Evolutionary conservation across 78 protist species (phyloP), one percentile per base, ranked within the genome.

Genomic region (Polysphondylium violaceum): DNA sequence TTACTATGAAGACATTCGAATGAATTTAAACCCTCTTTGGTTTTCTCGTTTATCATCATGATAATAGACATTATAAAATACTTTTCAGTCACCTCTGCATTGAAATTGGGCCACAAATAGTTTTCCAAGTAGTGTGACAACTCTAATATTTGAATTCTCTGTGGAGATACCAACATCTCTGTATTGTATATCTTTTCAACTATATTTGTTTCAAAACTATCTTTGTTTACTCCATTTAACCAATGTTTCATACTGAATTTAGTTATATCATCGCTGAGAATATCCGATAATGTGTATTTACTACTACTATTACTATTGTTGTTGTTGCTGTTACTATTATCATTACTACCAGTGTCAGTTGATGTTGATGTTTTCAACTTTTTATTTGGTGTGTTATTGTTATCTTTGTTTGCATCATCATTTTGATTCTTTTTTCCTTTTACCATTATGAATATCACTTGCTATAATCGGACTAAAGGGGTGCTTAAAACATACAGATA

Each of bases 71-170:
- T 40, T 40, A 87, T 19, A 53, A 87, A 95, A 63, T n/a, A 25
- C n/a, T 61, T 40, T 5, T 55, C 12, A 25, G 55, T 47, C 4
- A 16, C 5, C 11, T 40, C 64, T 25, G 41, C 27, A 31, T 41
- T 63, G 27, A 81, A 95, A 41, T 95, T 36, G 43, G 96, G 96
- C 98, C 97, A 95, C 47, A 97, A 90, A 76, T 86, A 96, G 40
- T 93, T 77, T 61, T 75, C 86, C 1, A 73, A n/a, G 40, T 83
- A 83, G 33, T 83, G 90, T 14, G 78, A 69, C 21, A 69, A 55
- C 31, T 83, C 90, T 16, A 83, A n/a, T 56, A 71, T 44, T 21
- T 59, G 17, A 33, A 74, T 61, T 36, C 53, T 65, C 56, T 69
- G 71, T 33, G 21, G 6, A 0, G 43, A 2, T 7, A 12, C 21